phyloP scores from a whole-genome alignment of 192 early-diverging fungal species.

The Geosiphon pyriformis region DNA sequence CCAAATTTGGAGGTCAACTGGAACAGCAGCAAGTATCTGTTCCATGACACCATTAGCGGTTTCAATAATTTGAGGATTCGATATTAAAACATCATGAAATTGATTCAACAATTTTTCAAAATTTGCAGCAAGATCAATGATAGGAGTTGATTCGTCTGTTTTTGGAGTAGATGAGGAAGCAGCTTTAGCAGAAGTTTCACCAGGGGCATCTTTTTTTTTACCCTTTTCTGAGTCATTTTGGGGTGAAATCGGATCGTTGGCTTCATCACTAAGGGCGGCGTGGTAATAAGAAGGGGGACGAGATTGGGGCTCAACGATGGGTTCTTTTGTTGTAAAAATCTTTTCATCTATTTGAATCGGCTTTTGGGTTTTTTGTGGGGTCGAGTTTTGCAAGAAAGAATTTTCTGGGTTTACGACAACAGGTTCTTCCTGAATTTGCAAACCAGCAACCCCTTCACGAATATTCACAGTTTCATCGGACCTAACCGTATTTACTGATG shows the following conservation, averaged over 20 bases:
- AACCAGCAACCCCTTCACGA: neutral
- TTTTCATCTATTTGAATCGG: too few species aligned
- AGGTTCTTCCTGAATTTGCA: neutral
- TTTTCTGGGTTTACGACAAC: too few species aligned
- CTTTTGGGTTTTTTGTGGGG: neutral
- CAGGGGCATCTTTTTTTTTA: constrained; percentile 12
- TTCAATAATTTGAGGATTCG: constrained; percentile 21
- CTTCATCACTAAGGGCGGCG: neutral
- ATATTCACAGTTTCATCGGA: neutral
- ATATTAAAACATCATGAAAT: constrained; percentile 19
- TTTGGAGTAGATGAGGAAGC: neutral
- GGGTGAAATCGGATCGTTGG: neutral
- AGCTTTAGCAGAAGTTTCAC: neutral
- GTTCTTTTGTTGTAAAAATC: neutral
- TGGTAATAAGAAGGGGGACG: neutral
- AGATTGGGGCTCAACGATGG: neutral
- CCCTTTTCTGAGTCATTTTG: constrained; percentile 19
- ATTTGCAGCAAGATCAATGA: neutral
- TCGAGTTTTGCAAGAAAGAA: neutral
- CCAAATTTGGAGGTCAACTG: constrained; percentile 20
- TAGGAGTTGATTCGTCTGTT: neutral
- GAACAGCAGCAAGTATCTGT: constrained; percentile 10
- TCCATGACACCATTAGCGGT: constrained; percentile 23
- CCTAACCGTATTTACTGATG: neutral
- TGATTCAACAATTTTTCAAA: constrained; percentile 25